Conservation (phyloP, 225 moss, liverwort and hornwort species). For the Pseudisothecium myosuroides region DNA sequence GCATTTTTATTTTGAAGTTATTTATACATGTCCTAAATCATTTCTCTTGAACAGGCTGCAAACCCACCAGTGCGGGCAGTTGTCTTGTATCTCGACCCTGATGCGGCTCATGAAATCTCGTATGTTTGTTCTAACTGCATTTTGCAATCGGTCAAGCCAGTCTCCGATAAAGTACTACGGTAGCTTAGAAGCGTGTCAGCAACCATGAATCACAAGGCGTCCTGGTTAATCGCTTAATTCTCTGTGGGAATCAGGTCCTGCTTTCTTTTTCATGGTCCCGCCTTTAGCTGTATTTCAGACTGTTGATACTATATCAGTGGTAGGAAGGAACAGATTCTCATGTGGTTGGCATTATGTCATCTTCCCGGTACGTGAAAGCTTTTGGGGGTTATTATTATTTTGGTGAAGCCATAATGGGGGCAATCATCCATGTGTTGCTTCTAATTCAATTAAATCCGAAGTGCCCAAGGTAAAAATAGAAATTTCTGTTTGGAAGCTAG, state of each 20-base stretch:
- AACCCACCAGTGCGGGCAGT: slow-evolving; percentile 79
- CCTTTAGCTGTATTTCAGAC: not conserved
- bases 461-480: not conserved
- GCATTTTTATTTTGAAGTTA: not conserved
- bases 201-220: not conserved
- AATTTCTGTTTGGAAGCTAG: not conserved
- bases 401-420: not conserved
- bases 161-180: not conserved
- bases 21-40: not conserved
- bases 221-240: not conserved
- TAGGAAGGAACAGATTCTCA: not conserved
- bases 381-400: not conserved
- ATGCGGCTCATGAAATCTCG: slow-evolving; percentile 57
- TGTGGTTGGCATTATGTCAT: not conserved
- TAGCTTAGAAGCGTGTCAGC: not conserved
- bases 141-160: not conserved
- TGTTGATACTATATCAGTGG: not conserved
- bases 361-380: not conserved
- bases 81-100: slow-evolving; percentile 55
- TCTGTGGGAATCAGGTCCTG: not conserved
- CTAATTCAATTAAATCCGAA: not conserved
- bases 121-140: slow-evolving; percentile 21
- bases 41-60: slow-evolving; percentile 47
- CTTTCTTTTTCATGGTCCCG: not conserved
- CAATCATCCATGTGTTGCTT: not conserved